phyloP scores from a whole-genome alignment of 108 stramenopile species.

The Pinguiococcus pyrenoidosus region DNA sequence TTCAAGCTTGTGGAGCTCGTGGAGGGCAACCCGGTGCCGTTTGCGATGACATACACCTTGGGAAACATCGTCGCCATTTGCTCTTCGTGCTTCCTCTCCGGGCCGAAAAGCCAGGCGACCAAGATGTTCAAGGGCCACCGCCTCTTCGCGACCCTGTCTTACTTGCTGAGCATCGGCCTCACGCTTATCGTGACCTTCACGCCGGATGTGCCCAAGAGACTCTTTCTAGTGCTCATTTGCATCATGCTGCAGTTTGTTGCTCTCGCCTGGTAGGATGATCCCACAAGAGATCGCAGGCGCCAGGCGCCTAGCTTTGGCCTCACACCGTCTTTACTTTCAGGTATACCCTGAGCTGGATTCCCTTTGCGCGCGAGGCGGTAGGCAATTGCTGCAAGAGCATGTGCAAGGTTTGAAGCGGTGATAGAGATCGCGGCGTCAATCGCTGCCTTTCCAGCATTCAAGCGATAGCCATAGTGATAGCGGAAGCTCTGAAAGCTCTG shows the following conservation, averaged over 20 bases:
- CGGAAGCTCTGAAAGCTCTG: too few relatives aligned
- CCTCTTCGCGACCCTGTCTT: conserved; percentile 18
- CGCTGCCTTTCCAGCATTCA: too few relatives aligned
- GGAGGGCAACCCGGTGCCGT: conserved; percentile 26
- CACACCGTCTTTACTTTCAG: too few relatives aligned
- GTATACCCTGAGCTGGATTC: conserved; percentile 10
- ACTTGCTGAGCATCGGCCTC: conserved; percentile 6
- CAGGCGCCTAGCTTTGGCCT: too few relatives aligned
- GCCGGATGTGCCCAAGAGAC: background rate
- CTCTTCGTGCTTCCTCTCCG: conserved; percentile 30
- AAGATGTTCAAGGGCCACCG: conserved; percentile 31
- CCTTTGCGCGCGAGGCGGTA: conserved; percentile 1
- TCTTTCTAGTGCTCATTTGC: conserved; percentile 16
- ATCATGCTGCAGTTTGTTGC: conserved; percentile 26
- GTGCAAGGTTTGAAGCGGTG: too few relatives aligned
- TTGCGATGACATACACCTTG: conserved; percentile 28
- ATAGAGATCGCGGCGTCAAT: too few relatives aligned
- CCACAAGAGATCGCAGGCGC: too few relatives aligned
- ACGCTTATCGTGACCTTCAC: conserved; percentile 17
- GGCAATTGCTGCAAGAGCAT: too few relatives aligned
- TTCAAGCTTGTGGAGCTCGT: conserved; percentile 26
- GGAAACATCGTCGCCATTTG: conserved; percentile 30
- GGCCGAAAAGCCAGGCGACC: conserved; percentile 33
- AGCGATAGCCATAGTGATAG: too few relatives aligned
- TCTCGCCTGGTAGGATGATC: conserved; percentile 37